Percentiles rank a stretch among this genome's conserved stretches.
These are phyloP conservation scores for Elsinoe australis DNA, from an alignment of 2,329 filamentous ascomycete genomes.

Conservation along the genomic window DNA sequence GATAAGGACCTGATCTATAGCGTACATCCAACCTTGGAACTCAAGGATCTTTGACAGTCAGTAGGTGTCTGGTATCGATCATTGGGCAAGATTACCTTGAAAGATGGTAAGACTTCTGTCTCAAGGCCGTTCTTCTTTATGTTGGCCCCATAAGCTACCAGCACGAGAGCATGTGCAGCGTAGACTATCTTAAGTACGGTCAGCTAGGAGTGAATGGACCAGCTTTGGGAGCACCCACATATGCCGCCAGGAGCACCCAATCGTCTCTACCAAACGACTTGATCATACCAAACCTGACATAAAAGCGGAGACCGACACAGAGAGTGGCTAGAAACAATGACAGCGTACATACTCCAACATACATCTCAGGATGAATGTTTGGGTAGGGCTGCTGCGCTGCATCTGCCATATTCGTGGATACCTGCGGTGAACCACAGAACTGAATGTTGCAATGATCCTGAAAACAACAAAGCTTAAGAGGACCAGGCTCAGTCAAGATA, in stretches of 20 bases:
- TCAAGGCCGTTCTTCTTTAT: neutral
- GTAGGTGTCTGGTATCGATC: neutral
- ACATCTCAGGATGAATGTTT: conserved; percentile 7
- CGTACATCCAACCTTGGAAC: conserved; percentile 14
- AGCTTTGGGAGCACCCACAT: conserved; percentile 25
- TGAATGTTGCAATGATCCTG: too few species aligned
- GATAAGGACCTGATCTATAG: conserved; percentile 15
- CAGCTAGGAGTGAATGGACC: neutral
- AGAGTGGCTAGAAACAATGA: conserved; percentile 6
- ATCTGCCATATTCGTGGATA: neutral
- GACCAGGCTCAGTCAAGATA: too few species aligned
- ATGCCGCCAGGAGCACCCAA: conserved; percentile 34
- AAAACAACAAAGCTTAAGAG: neutral
- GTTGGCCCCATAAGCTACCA: conserved; percentile 2
- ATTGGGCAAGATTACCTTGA: neutral
- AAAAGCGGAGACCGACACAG: conserved; percentile 27
- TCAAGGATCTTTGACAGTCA: conserved; percentile 8
- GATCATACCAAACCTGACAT: conserved; percentile 35
- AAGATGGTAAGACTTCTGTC: neutral
- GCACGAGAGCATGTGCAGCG: neutral
- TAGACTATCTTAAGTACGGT: neutral
- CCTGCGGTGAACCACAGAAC: neutral
- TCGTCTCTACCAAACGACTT: conserved; percentile 41
- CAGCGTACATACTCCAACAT: neutral
- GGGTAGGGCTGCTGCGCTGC: neutral